Evolutionary conservation across 805 yeast genomes (phyloP).

Genomic region (Debaryomyces prosopidis): DNA sequence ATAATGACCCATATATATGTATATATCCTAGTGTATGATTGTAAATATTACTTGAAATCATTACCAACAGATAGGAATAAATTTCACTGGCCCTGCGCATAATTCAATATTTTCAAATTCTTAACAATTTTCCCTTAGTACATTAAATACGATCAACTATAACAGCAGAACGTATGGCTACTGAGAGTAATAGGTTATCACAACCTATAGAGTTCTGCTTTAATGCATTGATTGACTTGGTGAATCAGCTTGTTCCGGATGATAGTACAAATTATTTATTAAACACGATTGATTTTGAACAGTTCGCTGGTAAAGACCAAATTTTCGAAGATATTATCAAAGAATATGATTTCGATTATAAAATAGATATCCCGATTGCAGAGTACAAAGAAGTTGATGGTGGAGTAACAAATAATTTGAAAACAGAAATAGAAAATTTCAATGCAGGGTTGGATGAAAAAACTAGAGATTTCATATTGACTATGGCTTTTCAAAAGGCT

Average conservation of each 20-base stretch:
- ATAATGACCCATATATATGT: no score
- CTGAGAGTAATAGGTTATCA: slow-evolving; percentile 1
- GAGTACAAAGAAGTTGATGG: slow-evolving; percentile 1
- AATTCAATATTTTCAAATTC: neutral
- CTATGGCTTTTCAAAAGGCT: slow-evolving; percentile 20
- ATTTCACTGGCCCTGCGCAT: neutral
- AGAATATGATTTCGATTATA: slow-evolving; percentile 2
- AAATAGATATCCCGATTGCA: slow-evolving; percentile 2
- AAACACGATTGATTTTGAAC: neutral
- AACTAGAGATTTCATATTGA: slow-evolving; percentile 19
- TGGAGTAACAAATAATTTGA: slow-evolving; percentile 6
- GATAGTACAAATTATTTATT: neutral
- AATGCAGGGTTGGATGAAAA: slow-evolving; percentile 21
- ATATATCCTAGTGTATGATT: no score
- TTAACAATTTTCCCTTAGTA: no score
- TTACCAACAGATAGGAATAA: no score
- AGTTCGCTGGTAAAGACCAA: slow-evolving; percentile 1
- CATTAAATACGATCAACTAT: no score
- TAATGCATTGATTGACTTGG: neutral
- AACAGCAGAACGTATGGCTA: neutral
- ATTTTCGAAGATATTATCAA: slow-evolving; percentile 1
- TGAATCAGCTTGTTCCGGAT: neutral
- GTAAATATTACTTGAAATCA: no score
- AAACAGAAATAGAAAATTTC: slow-evolving; percentile 18
- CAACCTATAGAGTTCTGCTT: neutral